These are phyloP conservation scores for Conringia planisiliqua DNA, from an alignment of 345 rosid species.

Conservation along the genomic window DNA sequence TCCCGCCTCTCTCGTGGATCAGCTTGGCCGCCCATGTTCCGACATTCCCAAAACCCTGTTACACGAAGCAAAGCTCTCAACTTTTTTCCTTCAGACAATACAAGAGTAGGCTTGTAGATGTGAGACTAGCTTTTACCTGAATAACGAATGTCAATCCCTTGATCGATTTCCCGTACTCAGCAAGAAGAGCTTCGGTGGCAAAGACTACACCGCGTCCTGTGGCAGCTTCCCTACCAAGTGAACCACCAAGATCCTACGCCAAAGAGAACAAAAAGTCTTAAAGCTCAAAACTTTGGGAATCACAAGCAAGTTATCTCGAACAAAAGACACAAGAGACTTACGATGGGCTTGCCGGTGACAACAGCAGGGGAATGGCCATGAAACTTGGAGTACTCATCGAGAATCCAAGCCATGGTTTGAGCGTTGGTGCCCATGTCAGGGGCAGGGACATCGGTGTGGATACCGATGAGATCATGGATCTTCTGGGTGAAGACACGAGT, in stretches of 20 bases:
- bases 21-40: constrained; percentile 93
- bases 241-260: constrained; percentile 95
- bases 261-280: neutral
- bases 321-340: constrained; percentile 33
- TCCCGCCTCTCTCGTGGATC: constrained; percentile 89
- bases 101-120: neutral
- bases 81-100: neutral
- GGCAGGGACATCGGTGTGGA: constrained; percentile 91
- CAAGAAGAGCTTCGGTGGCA: constrained; percentile 89
- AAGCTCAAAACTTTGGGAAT: constrained; percentile 2
- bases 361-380: constrained; percentile 96
- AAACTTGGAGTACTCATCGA: constrained; percentile 94
- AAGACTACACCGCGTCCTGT: constrained; percentile 93
- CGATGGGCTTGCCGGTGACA: constrained; percentile 91
- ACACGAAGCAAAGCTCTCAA: neutral
- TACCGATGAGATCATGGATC: constrained; percentile 93
- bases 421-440: constrained; percentile 97
- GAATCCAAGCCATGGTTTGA: constrained; percentile 98
- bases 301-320: neutral
- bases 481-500: constrained; percentile 98
- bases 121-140: constrained; percentile 52
- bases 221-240: constrained; percentile 97
- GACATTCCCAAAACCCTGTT: constrained; percentile 94
- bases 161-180: constrained; percentile 77
- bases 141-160: constrained; percentile 77